These are phyloP conservation scores for Penicillium sp. DNA, from an alignment of 2,329 filamentous ascomycete genomes.

Conservation along the genomic window DNA sequence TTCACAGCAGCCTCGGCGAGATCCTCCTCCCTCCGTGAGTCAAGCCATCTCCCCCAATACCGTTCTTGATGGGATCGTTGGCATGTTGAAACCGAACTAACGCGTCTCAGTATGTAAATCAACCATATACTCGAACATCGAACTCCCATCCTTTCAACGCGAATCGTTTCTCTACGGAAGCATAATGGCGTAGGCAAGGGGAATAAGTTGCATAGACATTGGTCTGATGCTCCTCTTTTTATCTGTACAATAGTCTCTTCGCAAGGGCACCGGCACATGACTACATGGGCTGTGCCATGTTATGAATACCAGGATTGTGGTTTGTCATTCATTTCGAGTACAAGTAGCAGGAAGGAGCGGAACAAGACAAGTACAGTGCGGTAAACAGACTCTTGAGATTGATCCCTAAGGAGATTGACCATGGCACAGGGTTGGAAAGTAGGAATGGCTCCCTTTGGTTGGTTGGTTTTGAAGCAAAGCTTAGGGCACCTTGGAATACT, in stretches of 20 bases:
- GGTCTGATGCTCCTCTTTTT: conserved; percentile 14
- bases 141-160: background rate
- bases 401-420: background rate
- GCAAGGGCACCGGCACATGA: conserved; percentile 4
- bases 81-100: conserved; percentile 5
- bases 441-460: no score
- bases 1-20: conserved; percentile 68
- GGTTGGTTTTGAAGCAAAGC: no score
- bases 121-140: background rate
- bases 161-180: conserved; percentile 11
- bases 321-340: background rate
- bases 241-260: conserved; percentile 26
- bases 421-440: background rate
- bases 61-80: background rate
- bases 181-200: conserved; percentile 21
- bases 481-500: no score
- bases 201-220: conserved; percentile 12
- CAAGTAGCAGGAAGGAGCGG: background rate
- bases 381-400: background rate
- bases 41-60: background rate
- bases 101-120: conserved; percentile 13
- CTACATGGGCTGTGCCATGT: conserved; percentile 11
- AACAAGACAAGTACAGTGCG: background rate
- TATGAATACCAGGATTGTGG: conserved; percentile 24
- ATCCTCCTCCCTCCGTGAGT: conserved; percentile 63